phyloP scores from a whole-genome alignment of 2,329 filamentous ascomycete genomes.

The Hypoxylon sp. region DNA sequence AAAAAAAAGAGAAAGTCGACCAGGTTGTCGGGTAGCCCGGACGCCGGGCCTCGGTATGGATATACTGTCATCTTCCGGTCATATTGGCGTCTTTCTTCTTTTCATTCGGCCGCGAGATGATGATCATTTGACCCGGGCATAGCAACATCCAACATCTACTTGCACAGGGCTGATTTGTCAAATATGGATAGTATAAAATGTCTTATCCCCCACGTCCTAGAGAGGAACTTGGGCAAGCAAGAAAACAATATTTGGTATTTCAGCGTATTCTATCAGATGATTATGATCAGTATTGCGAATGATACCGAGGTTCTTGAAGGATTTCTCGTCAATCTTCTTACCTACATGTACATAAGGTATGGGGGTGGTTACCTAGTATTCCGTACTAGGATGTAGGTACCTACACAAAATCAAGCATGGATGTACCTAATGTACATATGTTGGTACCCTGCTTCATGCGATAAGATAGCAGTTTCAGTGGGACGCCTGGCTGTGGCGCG shows the following conservation, averaged over 20 bases:
- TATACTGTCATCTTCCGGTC: background rate
- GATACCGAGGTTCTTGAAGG: background rate
- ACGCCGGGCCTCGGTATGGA: conserved; percentile 19
- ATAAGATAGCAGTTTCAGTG: no score
- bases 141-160: background rate
- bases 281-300: background rate
- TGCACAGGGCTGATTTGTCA: background rate
- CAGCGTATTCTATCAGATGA: background rate
- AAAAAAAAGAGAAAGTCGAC: conserved; percentile 12
- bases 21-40: conserved; percentile 8
- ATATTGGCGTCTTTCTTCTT: background rate
- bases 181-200: background rate
- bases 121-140: background rate
- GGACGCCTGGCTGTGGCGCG: conserved; percentile 3
- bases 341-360: no score
- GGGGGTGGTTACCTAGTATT: no score
- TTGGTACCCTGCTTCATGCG: background rate
- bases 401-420: no score
- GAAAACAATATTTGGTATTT: no score
- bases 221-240: no score
- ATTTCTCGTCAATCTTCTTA: no score
- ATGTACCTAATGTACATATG: no score
- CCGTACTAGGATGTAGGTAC: no score
- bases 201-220: background rate
- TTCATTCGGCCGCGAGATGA: background rate